Percentiles rank a stretch among this genome's conserved stretches.
These are phyloP conservation scores for Fereydounia khargensis DNA, from an alignment of 1,284 basidiomycete genomes.

Conservation along the genomic window DNA sequence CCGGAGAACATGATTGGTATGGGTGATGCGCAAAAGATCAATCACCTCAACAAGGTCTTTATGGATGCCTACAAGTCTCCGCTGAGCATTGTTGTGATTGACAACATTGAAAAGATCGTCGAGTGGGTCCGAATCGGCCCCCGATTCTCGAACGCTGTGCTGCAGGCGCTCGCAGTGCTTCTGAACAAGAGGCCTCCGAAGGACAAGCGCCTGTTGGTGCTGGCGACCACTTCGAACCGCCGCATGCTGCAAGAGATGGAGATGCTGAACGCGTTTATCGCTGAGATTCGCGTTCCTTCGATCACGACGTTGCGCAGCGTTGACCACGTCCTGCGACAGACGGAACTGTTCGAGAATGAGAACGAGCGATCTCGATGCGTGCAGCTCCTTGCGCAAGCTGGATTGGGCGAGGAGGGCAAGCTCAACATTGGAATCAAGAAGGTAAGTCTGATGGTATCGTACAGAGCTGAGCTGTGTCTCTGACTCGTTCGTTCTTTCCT, in stretches of 20 bases:
- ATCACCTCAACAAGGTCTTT: slow-evolving; percentile 89
- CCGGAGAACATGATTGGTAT: slow-evolving; percentile 97
- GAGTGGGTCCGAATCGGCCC: slow-evolving; percentile 94
- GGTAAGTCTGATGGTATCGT: slow-evolving; percentile 5
- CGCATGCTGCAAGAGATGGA: slow-evolving; percentile 87
- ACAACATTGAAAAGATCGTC: slow-evolving; percentile 60
- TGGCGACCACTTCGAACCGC: slow-evolving; percentile 87
- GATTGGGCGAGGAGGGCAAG: slow-evolving; percentile 66
- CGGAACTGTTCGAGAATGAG: slow-evolving; percentile 69
- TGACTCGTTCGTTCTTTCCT: not conserved
- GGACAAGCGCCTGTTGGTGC: slow-evolving; percentile 85
- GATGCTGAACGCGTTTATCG: slow-evolving; percentile 81
- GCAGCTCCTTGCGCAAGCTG: slow-evolving; percentile 71
- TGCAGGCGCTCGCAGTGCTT: slow-evolving; percentile 87
- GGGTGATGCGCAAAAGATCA: slow-evolving; percentile 84
- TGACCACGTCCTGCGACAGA: slow-evolving; percentile 77
- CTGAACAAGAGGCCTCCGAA: slow-evolving; percentile 89
- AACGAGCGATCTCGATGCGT: slow-evolving; percentile 68
- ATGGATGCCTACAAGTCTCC: slow-evolving; percentile 96
- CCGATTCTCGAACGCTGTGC: slow-evolving; percentile 88
- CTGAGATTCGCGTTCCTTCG: slow-evolving; percentile 81
- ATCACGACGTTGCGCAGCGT: slow-evolving; percentile 73
- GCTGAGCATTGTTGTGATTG: slow-evolving; percentile 92
- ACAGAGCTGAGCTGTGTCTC: too few relatives aligned
- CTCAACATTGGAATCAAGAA: slow-evolving; percentile 83